These are phyloP conservation scores for Hypoxylon rubiginosum DNA, from an alignment of 2,329 filamentous ascomycete genomes.

Conservation along the genomic window DNA sequence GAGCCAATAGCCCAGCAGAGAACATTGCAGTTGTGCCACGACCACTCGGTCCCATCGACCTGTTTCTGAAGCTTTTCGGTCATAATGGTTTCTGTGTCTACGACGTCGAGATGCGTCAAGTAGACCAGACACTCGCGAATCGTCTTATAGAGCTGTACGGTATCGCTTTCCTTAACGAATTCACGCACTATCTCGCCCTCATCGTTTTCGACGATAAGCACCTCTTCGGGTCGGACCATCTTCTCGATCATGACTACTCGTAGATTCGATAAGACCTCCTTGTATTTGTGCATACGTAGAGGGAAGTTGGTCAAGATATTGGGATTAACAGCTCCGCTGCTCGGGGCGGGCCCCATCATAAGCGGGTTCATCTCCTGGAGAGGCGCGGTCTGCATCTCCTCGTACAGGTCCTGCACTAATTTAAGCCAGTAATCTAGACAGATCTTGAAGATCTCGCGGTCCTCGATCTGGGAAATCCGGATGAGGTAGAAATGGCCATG, in stretches of 20 bases:
- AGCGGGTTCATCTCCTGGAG: constrained; percentile 94
- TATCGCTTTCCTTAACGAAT: constrained; percentile 99
- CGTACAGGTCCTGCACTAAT: constrained; percentile 96
- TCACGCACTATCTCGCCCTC: constrained; percentile 99
- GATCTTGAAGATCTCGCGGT: constrained; percentile 99
- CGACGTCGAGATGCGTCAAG: constrained; percentile 95
- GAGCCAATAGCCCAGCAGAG: constrained; percentile 99
- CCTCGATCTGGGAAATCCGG: constrained; percentile 97
- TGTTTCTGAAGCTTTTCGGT: constrained; percentile 96
- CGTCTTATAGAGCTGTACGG: constrained; percentile 98
- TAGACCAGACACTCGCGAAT: constrained; percentile 98
- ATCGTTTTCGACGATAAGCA: constrained; percentile 98
- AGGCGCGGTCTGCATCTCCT: constrained; percentile 97
- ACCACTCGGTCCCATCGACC: constrained; percentile 97
- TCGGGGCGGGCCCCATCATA: constrained; percentile 80
- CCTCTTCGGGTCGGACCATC: constrained; percentile 98
- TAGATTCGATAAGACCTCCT: constrained; percentile 91
- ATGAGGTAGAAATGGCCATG: constrained; percentile 99
- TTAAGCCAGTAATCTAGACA: constrained; percentile 99
- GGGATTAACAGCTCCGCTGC: constrained; percentile 87
- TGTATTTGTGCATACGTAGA: constrained; percentile 97
- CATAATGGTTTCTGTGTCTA: constrained; percentile 99
- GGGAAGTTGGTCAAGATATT: constrained; percentile 89
- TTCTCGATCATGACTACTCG: constrained; percentile 99
- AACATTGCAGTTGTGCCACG: constrained; percentile 99